Percentiles rank a stretch among this genome's conserved stretches.
These are phyloP conservation scores for Abelmoschus esculentus DNA, from an alignment of 345 rosid genomes.

Conservation along the genomic window DNA sequence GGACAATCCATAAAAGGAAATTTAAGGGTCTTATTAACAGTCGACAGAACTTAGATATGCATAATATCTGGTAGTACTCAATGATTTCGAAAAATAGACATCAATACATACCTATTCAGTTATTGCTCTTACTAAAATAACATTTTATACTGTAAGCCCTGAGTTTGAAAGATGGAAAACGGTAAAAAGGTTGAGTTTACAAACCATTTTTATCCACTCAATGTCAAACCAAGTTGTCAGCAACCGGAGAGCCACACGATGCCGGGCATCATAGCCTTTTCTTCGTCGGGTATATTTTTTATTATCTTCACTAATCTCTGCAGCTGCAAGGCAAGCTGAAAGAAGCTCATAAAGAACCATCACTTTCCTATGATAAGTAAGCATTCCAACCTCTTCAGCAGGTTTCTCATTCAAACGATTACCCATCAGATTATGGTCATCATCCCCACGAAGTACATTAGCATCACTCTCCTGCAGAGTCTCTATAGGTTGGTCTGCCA, in stretches of 20 bases:
- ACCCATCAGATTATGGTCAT: slow-evolving; percentile 19
- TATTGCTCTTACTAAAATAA: background rate
- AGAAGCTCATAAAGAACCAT: slow-evolving; percentile 81
- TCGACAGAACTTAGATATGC: background rate
- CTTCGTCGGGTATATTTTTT: slow-evolving; percentile 47
- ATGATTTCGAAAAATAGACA: slow-evolving; percentile 3
- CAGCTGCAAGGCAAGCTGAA: slow-evolving; percentile 86
- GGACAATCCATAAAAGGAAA: background rate
- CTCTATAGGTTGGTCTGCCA: background rate
- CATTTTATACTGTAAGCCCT: background rate
- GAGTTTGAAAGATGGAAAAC: background rate
- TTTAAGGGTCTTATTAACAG: too few relatives aligned
- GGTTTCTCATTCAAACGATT: slow-evolving; percentile 38
- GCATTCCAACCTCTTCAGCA: slow-evolving; percentile 51
- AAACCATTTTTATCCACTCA: slow-evolving; percentile 78
- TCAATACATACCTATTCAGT: background rate
- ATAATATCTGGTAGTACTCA: slow-evolving; percentile 5
- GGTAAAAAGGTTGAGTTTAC: slow-evolving; percentile 20
- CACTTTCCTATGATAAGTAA: slow-evolving; percentile 65
- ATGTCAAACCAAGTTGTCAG: slow-evolving; percentile 82
- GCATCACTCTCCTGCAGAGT: background rate
- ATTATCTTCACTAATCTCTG: slow-evolving; percentile 45
- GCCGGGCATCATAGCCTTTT: slow-evolving; percentile 92
- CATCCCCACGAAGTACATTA: slow-evolving; percentile 8
- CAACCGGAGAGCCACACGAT: slow-evolving; percentile 80